Base-by-base conservation (phyloP, 176 grass and related monocot genomes). In the Puya raimondii region DNA sequence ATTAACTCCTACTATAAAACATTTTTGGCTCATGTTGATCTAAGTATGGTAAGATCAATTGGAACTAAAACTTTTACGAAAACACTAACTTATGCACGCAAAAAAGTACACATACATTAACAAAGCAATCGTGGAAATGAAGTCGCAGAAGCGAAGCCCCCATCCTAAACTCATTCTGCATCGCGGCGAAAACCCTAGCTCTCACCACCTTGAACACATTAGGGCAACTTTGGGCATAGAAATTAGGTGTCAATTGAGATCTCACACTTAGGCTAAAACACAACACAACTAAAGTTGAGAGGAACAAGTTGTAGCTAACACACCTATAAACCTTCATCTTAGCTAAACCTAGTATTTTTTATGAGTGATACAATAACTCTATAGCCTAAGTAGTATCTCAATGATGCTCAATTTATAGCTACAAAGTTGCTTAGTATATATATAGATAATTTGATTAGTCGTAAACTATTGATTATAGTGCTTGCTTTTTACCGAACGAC, bases 41-140 rank as follows among this genome's bases (percentile, higher is more conserved):
- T 42, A 42, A 6, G 4, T 42, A 42, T 42, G 33, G 33, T 6
- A 6, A 42, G 33, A 42, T 42, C 33, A 42, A 42, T 6, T 42
- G 7, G 29, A 33, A 33, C 29, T 4, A 33, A 33, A 33, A 4
- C 4, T 29, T 33, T 3, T 33, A 33, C 29, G 2, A 33, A 4
- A 42, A 7, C 33, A 42, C 33, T 7, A 42, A 42, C 4, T 42
- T 42, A 42, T 42, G 33, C 6, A 42, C 0, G 33, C 6, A 59
- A 51, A 70, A 20, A 47, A 51, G 20, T 25, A 71, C 13, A 33
- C 5, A 58, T 63, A 88, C 91, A 70, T 96, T 91, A 29, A 96
- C 82, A 80, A 96, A 96, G 75, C 91, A 91, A 80, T 91, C 91
- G 74, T 96, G 91, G 79, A 96, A 96, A 70, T 91, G 88, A 72